Base-by-base conservation (phyloP, 192 early-diverging fungal species). In the Entomortierella parvispora region DNA sequence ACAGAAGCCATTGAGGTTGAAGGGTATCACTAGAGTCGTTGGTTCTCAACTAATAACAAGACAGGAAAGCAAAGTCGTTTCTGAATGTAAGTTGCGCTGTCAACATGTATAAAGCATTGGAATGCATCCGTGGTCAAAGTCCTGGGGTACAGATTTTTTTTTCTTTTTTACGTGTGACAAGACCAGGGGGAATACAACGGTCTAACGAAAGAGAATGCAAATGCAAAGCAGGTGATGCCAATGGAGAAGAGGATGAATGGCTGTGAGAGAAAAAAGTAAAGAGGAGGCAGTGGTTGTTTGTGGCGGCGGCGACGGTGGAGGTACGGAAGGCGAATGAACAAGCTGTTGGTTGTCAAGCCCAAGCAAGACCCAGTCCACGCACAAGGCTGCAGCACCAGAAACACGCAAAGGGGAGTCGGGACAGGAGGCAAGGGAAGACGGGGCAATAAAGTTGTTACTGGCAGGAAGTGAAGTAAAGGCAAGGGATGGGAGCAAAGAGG, bases 161-260 rank as follows among this genome's bases (percentile, higher is more conserved):
- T 23, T 12, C n/a, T 49, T 17, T 17, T 49, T 17, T 17, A 49
- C 47, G 22, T 47, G 54, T 26, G 33, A 63, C 54, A 40, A 56
- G 32, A 25, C 15, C 51, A 29, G 33, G 60, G 31, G 28, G 45
- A 11, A 9, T 12, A 18, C 2, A 48, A 29, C 20, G 45, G 31
- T 33, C 25, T 9, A 45, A 17, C 10, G 40, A 20, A 12, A 4
- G 61, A 11, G 44, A 46, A 15, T 0, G 7, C 23, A 12, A 43
- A 10, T 26, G 18, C 25, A 18, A 18, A 20, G 4, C 28, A 33
- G 26, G 18, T 22, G 20, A 51, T 14, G 31, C 7, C 9, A 31
- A 37, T 7, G 28, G 48, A 34, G 32, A 37, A 22, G 54, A 20
- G 20, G 33, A 14, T 17, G 7, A 14, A 4, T 18, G 51, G 12